A percentile compares a stretch with the other conserved stretches of the same genome.
Evolutionary conservation across 352 stramenopile genomes (phyloP).

Genomic region (Phytopythium montanum): DNA sequence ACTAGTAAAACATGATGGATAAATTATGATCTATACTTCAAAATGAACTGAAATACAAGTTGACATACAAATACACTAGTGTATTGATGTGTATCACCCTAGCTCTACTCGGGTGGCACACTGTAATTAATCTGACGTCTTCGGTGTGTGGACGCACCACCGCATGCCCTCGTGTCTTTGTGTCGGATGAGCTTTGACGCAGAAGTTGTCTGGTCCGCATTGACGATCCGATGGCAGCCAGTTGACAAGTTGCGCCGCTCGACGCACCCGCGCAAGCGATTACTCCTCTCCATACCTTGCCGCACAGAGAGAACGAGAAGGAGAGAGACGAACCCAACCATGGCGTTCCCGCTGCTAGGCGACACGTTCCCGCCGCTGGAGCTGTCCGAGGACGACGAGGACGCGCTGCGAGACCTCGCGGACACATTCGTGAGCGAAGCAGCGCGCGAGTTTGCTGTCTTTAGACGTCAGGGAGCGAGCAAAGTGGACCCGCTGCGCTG

Average conservation of each 20-base stretch:
- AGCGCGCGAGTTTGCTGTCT: background rate
- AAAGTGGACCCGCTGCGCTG: slow-evolving; percentile 16
- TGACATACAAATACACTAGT: too few relatives aligned
- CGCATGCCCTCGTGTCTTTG: too few relatives aligned
- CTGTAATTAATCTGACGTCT: too few relatives aligned
- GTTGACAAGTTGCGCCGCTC: background rate
- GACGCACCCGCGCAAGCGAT: background rate
- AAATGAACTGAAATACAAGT: too few relatives aligned
- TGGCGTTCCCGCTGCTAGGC: slow-evolving; percentile 7
- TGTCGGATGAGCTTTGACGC: background rate
- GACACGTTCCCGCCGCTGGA: slow-evolving; percentile 6
- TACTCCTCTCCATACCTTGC: background rate
- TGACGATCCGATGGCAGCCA: background rate
- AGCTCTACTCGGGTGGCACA: too few relatives aligned
- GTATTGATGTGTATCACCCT: too few relatives aligned
- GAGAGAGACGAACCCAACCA: too few relatives aligned
- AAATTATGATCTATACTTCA: too few relatives aligned
- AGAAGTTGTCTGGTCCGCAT: too few relatives aligned
- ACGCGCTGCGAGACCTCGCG: slow-evolving; percentile 3
- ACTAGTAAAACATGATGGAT: too few relatives aligned
- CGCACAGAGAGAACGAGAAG: too few relatives aligned
- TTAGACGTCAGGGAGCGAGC: background rate
- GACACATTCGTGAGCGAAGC: slow-evolving; percentile 3
- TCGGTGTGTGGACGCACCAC: too few relatives aligned
- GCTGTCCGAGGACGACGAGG: slow-evolving; percentile 5